Base-by-base conservation (phyloP, 352 stramenopile species). In the Pythium brassicae region DNA sequence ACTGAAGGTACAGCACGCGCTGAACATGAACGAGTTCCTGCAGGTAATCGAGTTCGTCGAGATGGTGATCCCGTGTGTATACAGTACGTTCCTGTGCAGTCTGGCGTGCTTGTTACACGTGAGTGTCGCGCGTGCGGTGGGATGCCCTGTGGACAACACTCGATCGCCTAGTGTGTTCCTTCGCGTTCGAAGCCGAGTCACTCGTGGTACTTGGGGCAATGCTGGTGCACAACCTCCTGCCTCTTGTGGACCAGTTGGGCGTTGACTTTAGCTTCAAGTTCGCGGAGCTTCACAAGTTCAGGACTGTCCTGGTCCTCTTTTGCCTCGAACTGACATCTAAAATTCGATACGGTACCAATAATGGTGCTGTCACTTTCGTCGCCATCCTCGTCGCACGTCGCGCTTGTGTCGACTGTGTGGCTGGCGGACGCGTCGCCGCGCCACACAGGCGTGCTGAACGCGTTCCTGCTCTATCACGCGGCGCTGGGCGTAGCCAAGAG, bases 341-440 rank as follows among this genome's bases (percentile, higher is more conserved):
- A n/a, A n/a, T n/a, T n/a, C n/a, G n/a, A n/a, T n/a, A n/a, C n/a
- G n/a, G n/a, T n/a, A n/a, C n/a, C n/a, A n/a, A n/a, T n/a, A n/a
- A 35, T 35, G 29, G 29, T 10, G 29, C 29, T 35, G 29, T 35
- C 10, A 10, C 29, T 10, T 35, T 35, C 29, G 29, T 35, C 10
- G 29, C 29, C 29, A 10, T 35, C 29, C 29, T 35, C n/a, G 12
- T 7, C 62, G 26, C 42, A 50, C 43, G 46, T 78, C 17, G 67
- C 63, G 37, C 55, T 78, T 55, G 67, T 76, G 61, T 76, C 70
- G 50, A 78, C 70, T 12, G 70, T 50, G 48, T 78, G 70, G 70
- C 52, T 78, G 9, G 29, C 49, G 34, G 34, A 43, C 5, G 5
- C 11, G 9, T 32, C n/a, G 9, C 5, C 35, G 32, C 66, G 62